These are phyloP conservation scores for Ceratocystis destructans DNA, from an alignment of 2,329 filamentous ascomycete species.

Conservation along the genomic window DNA sequence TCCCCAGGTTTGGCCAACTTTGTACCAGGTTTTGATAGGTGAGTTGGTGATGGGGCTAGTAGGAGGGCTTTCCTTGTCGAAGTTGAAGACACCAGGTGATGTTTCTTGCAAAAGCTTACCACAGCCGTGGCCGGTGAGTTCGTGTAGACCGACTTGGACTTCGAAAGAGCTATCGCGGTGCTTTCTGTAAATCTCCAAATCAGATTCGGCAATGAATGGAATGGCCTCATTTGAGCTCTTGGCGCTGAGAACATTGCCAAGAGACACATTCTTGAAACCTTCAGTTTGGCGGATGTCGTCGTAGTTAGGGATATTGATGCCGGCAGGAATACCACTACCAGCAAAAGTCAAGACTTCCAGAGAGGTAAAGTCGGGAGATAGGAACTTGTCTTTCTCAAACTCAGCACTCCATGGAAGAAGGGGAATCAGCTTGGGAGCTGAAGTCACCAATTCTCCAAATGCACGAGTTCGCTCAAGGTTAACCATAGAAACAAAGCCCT, in stretches of 20 bases:
- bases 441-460: constrained; percentile 71
- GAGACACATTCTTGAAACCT: constrained; percentile 85
- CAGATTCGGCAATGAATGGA: constrained; percentile 70
- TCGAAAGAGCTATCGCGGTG: constrained; percentile 83
- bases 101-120: constrained; percentile 91
- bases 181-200: constrained; percentile 64
- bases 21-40: constrained; percentile 74
- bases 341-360: constrained; percentile 77
- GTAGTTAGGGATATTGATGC: constrained; percentile 58
- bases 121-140: constrained; percentile 75
- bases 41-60: constrained; percentile 65
- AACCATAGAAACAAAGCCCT: constrained; percentile 58
- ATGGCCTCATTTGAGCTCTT: constrained; percentile 87
- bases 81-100: constrained; percentile 69
- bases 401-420: constrained; percentile 75
- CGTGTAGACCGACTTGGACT: constrained; percentile 89
- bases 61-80: constrained; percentile 69
- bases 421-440: constrained; percentile 71
- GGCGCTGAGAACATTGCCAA: constrained; percentile 84
- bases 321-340: constrained; percentile 50
- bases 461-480: constrained; percentile 63
- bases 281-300: constrained; percentile 68
- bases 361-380: constrained; percentile 90
- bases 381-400: constrained; percentile 93
- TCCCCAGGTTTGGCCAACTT: constrained; percentile 88